Evolutionary conservation across 2,329 filamentous ascomycete species (phyloP), one percentile per base, ranked within the genome.

Genomic region (Teratosphaeria nubilosa): DNA sequence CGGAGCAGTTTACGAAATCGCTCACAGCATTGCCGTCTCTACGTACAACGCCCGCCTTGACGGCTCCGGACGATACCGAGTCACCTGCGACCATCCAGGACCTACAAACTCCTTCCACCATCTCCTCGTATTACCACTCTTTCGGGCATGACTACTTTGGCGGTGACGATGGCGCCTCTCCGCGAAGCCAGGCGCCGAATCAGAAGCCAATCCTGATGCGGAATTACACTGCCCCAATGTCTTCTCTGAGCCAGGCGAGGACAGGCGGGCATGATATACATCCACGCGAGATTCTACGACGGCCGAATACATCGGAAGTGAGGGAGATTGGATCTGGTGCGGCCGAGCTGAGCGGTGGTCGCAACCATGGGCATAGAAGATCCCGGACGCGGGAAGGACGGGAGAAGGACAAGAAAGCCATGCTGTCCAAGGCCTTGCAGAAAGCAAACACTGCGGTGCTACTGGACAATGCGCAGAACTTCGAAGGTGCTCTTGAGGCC

Each of bases 371-470:
- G 16, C 56, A 58, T 31, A 54, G 54, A 32, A 16, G 59, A 13
- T 63, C 66, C 41, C 56, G 73, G 60, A 71, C 70, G 6, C 70
- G 73, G 54, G 77, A 78, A 62, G 70, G 72, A 60, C 69, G 73
- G 55, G 78, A 79, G 59, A 77, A 74, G 65, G 78, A 80, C 65
- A 80, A 97, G 72, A 97, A 96, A 77, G 88, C 86, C 11, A 97
- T 97, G 91, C 81, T 99, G 37, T 96, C 92, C n/a, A 89, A 88
- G 66, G 94, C 94, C 0, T 77, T 99, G 57, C 88, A 95, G 70
- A 96, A 96, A 75, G 94, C 94, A 54, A 96, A 99, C 69, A 92
- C 90, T 13, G 94, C 94, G 24, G 94, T 99, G 27, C 82, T 96
- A 64, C 82, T 99, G 48, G 94, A 99, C 75, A 97, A 96, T 81